phyloP scores from a whole-genome alignment of 2,329 filamentous ascomycete genomes.

The Aureobasidium sp. region DNA sequence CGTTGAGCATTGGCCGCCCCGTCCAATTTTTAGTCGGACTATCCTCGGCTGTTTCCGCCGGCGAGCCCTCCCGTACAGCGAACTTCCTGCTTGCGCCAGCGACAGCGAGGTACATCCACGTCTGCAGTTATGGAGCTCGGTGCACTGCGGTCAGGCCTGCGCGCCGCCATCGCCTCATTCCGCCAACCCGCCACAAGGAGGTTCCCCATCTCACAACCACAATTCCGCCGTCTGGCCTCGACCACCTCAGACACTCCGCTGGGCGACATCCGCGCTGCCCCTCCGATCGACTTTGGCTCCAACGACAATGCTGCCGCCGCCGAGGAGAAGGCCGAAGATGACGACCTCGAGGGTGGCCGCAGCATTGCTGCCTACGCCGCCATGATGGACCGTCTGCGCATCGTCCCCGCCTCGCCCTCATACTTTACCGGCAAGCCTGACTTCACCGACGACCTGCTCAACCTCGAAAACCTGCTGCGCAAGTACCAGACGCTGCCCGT shows the following conservation, averaged over 20 bases:
- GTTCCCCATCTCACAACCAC: conserved; percentile 15
- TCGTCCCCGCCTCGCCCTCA: conserved; percentile 78
- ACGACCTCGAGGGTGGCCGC: conserved; percentile 5
- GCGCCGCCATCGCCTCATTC: conserved; percentile 23
- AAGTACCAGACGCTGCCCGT: conserved; percentile 67
- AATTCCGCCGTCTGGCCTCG: conserved; percentile 23
- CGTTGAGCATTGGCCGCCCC: conserved; percentile 15
- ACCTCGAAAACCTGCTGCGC: conserved; percentile 61
- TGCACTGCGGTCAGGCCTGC: conserved; percentile 23
- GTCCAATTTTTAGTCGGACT: conserved; percentile 9
- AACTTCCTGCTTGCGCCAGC: neutral
- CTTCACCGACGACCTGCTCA: conserved; percentile 78
- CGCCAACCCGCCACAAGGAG: conserved; percentile 20
- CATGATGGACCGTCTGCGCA: conserved; percentile 45
- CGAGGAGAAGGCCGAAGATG: conserved; percentile 15
- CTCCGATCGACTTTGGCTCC: conserved; percentile 19
- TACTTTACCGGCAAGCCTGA: conserved; percentile 83
- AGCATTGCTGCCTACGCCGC: conserved; percentile 15
- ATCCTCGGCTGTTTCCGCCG: conserved; percentile 3
- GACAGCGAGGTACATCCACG: neutral
- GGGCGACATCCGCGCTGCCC: conserved; percentile 22
- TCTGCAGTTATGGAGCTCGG: conserved; percentile 23
- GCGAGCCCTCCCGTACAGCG: no score
- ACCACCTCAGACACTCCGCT: conserved; percentile 17
- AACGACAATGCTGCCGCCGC: conserved; percentile 11